phyloP scores from a whole-genome alignment of 129 eudicot species.

The Tagetes patula region DNA sequence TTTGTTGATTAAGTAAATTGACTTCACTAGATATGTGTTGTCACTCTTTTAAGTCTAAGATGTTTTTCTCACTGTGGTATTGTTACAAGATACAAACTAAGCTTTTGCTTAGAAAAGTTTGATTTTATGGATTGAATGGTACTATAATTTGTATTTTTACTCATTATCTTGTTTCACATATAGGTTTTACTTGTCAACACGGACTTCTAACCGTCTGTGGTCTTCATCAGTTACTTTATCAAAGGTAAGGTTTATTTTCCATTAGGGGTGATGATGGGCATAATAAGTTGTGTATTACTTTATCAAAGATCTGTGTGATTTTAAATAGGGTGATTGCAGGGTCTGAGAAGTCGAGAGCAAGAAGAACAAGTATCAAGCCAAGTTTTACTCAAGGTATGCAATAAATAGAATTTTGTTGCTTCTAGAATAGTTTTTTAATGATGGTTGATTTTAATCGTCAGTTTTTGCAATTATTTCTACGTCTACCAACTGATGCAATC shows the following conservation, averaged over 20 bases:
- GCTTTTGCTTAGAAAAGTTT: background rate
- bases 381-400: constrained; percentile 66
- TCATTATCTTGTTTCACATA: constrained; percentile 21
- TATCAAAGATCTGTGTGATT: constrained; percentile 1
- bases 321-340: constrained; percentile 44
- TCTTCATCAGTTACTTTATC: constrained; percentile 70
- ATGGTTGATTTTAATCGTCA: background rate
- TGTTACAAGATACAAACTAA: background rate
- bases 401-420: background rate
- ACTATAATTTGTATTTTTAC: background rate
- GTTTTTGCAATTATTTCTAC: background rate
- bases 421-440: background rate
- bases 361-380: constrained; percentile 93
- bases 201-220: constrained; percentile 71
- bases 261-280: background rate
- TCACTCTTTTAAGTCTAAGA: background rate
- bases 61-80: background rate
- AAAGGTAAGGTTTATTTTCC: constrained; percentile 45
- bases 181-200: constrained; percentile 93
- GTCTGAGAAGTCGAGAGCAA: constrained; percentile 86
- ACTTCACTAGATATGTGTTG: background rate
- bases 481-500: too few relatives aligned
- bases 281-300: background rate
- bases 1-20: background rate
- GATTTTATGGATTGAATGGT: background rate